Evolutionary conservation across 139 green algal genomes (phyloP).

Genomic region (Penium margaritaceum): DNA sequence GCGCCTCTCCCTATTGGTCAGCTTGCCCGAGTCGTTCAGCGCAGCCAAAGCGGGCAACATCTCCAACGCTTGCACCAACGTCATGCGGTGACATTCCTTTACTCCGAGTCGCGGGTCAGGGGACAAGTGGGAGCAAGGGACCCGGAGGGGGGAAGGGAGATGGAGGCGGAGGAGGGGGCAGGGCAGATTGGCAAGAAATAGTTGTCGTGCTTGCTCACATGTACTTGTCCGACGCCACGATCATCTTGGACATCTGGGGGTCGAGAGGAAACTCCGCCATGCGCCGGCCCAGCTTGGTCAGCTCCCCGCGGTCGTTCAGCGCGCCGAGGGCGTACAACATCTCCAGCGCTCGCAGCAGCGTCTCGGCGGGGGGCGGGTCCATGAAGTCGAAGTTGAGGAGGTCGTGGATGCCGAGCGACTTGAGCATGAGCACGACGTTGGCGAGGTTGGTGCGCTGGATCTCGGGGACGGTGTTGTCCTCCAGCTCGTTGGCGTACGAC

Average conservation of each 20-base stretch:
- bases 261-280: slow-evolving; percentile 98
- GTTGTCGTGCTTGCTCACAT: slow-evolving; percentile 47
- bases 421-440: slow-evolving; percentile 95
- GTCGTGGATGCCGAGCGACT: slow-evolving; percentile 82
- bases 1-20: too few species aligned
- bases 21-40: neutral
- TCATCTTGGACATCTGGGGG: slow-evolving; percentile 88
- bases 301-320: slow-evolving; percentile 73
- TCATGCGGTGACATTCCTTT: too few species aligned
- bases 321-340: slow-evolving; percentile 91
- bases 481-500: slow-evolving; percentile 86
- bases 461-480: slow-evolving; percentile 92
- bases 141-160: too few species aligned
- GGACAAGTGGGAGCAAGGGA: too few species aligned
- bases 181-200: neutral
- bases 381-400: slow-evolving; percentile 97
- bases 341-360: slow-evolving; percentile 86
- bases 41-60: neutral
- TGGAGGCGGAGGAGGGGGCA: too few species aligned
- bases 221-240: slow-evolving; percentile 77
- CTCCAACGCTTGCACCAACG: neutral
- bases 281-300: slow-evolving; percentile 60
- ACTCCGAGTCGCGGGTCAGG: too few species aligned
- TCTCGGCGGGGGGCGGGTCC: slow-evolving; percentile 60
- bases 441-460: slow-evolving; percentile 95